Evolutionary conservation across 2,329 filamentous ascomycete genomes (phyloP), one percentile per base, ranked within the genome.

Genomic region (Penicillium expansum): DNA sequence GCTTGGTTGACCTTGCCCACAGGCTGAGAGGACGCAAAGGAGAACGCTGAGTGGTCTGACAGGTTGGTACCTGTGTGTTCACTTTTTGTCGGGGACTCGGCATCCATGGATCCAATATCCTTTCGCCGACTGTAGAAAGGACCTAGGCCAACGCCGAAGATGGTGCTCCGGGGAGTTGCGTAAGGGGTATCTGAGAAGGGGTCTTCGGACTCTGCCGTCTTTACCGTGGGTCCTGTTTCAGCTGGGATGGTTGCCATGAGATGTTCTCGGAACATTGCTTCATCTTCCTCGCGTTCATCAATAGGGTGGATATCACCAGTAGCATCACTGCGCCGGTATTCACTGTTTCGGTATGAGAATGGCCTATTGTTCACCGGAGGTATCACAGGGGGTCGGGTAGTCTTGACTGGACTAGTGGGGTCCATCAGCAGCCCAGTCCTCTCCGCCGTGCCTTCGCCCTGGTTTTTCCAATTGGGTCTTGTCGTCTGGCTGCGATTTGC

Each of bases 221-320:
- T 55, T 7, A 48, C 42, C n/a, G 47, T 55, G 8, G 56, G 29
- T 45, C 20, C 8, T 20, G 33, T 20, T 27, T 16, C 41, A 6
- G 9, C 16, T 11, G 63, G 63, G 20, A 66, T 59, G 1, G 60
- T 66, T 11, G 64, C 55, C 64, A 66, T 61, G 2, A 67, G 44
- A 20, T 57, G 55, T 51, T 67, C 64, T 29, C 62, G 56, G 53
- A 66, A 58, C 16, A 60, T 56, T 1, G 76, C 76, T 56, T 84
- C 82, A 49, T 85, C 82, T 60, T 86, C 85, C 57, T 87, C 85
- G 13, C 80, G 73, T 66, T 86, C 83, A 37, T 86, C 84, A 44
- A 88, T 88, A 0, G 84, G 83, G 66, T 86, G 84, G 27, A 87
- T 87, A 24, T 78, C 74, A 3, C 80, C 80, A 32, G 81, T 79